Conservation (phyloP, 2,329 filamentous ascomycete species). For the Tolypocladium guangdongense region DNA sequence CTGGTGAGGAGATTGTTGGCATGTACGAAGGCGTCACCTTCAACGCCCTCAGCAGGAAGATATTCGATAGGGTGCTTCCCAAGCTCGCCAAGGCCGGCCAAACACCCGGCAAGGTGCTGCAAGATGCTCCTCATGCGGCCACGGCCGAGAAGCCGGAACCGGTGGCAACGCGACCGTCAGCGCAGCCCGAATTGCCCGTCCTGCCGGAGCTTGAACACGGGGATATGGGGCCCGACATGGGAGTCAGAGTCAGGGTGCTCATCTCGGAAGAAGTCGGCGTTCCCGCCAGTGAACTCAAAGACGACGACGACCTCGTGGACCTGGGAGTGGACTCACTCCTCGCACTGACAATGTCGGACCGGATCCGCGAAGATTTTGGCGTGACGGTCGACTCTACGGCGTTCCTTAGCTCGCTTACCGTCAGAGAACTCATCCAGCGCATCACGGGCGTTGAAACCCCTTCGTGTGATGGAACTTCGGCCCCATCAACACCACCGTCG, state of each 20-base stretch:
- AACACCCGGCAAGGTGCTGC: not conserved
- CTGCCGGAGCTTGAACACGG: no score
- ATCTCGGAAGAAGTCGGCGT: slow-evolving; percentile 6
- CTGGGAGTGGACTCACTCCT: slow-evolving; percentile 6
- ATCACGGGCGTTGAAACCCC: not conserved
- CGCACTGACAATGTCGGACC: slow-evolving; percentile 3
- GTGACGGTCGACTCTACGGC: not conserved
- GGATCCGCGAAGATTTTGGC: not conserved
- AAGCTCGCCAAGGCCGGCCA: not conserved
- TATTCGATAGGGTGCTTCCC: slow-evolving; percentile 56
- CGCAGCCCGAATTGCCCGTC: no score
- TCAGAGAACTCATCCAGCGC: not conserved
- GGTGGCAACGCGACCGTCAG: no score
- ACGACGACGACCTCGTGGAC: slow-evolving; percentile 1
- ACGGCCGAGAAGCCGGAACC: not conserved
- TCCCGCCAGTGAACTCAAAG: not conserved
- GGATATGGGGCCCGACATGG: not conserved
- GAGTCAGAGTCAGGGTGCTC: not conserved
- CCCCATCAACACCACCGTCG: not conserved
- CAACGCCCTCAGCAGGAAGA: slow-evolving; percentile 52
- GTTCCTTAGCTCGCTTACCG: not conserved
- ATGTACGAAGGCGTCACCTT: slow-evolving; percentile 31
- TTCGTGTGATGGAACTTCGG: not conserved
- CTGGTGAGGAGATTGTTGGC: not conserved
- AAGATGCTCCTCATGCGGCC: not conserved